Evolutionary conservation across 1,139 yeast species (phyloP).

Genomic region (Blastobotrys malaysiensis): DNA sequence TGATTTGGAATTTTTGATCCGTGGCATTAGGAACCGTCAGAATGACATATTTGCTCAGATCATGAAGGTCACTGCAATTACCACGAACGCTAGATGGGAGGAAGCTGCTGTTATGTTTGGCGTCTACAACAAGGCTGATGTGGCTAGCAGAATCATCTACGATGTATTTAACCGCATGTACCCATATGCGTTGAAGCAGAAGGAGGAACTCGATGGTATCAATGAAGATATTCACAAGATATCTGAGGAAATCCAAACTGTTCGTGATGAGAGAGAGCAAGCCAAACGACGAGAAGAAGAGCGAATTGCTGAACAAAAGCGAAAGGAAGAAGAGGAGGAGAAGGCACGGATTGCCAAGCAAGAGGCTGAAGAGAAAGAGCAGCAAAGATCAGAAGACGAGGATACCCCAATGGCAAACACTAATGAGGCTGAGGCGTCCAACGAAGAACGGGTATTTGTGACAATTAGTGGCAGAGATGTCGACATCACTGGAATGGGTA

Average conservation of each 20-base stretch:
- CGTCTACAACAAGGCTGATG: conserved; percentile 39
- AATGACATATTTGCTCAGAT: not conserved
- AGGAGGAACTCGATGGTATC: conserved; percentile 29
- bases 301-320: conserved; percentile 25
- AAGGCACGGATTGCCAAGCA: conserved; percentile 16
- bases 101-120: conserved; percentile 51
- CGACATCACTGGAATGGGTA: conserved; percentile 84
- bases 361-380: conserved; percentile 14
- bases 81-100: conserved; percentile 67
- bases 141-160: conserved; percentile 46
- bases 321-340: conserved; percentile 32
- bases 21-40: not conserved
- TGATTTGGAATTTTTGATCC: not conserved
- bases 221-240: conserved; percentile 20
- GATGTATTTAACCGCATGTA: conserved; percentile 40
- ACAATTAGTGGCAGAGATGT: conserved; percentile 74
- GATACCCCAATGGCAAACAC: conserved; percentile 9
- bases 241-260: conserved; percentile 33
- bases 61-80: conserved; percentile 35
- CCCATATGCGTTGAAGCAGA: conserved; percentile 37
- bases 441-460: conserved; percentile 57
- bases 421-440: conserved; percentile 13
- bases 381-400: conserved; percentile 21
- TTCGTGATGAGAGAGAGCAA: conserved; percentile 37
- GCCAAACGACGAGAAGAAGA: conserved; percentile 28